Evolutionary conservation across 345 rosid genomes (phyloP).

Genomic region (Acer negundo): DNA sequence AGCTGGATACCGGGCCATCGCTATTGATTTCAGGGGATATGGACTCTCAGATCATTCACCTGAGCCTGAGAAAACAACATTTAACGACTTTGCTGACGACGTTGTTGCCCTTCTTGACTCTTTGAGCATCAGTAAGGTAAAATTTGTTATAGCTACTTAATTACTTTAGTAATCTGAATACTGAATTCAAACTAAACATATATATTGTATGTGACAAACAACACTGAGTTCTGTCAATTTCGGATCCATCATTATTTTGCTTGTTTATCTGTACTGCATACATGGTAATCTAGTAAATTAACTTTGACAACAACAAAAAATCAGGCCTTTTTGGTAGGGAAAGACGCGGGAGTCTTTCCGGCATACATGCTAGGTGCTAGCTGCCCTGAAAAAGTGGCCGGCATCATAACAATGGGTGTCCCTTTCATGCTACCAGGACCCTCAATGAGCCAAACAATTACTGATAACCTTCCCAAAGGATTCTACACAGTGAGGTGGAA

Average conservation of each 20-base stretch:
- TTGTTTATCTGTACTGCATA: too few relatives aligned
- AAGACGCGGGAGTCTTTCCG: conserved; percentile 45
- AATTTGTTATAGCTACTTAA: too few relatives aligned
- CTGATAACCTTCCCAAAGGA: conserved; percentile 37
- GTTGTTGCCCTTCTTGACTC: conserved; percentile 36
- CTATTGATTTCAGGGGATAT: conserved; percentile 46
- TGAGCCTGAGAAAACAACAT: conserved; percentile 35
- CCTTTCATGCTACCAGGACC: conserved; percentile 41
- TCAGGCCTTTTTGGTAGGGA: conserved; percentile 43
- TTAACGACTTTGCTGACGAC: conserved; percentile 34
- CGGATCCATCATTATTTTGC: too few relatives aligned
- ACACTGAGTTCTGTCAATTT: too few relatives aligned
- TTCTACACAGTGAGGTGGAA: conserved; percentile 42
- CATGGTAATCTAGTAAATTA: too few relatives aligned
- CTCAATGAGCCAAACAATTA: background rate
- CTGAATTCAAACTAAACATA: background rate
- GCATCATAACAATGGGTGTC: conserved; percentile 36
- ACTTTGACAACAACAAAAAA: background rate
- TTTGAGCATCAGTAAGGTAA: conserved; percentile 31
- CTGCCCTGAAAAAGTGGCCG: conserved; percentile 38
- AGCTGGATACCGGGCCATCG: conserved; percentile 33
- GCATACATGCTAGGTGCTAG: conserved; percentile 26
- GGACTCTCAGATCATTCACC: conserved; percentile 42
- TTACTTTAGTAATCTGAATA: background rate
- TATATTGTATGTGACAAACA: background rate